Evolutionary conservation across 1,284 basidiomycete genomes (phyloP), one percentile per base, ranked within the genome.

Genomic region (Moniliophthora roreri): DNA sequence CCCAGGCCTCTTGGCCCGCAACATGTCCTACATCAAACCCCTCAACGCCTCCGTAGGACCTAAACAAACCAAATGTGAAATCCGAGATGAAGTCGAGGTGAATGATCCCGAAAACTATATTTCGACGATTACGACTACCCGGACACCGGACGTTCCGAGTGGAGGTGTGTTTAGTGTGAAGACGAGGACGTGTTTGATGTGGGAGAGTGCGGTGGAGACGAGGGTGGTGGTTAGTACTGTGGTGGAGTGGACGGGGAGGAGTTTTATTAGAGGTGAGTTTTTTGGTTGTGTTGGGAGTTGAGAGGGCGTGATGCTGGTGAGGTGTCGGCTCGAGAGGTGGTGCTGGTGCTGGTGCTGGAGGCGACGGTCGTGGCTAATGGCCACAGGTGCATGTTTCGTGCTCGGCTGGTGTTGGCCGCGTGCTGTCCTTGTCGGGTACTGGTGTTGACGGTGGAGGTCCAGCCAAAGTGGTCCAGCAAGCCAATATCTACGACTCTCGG

Each of bases 11-110:
- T 82, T 97, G 4, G 77, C 84, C 16, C 84, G 96, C 13, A 89
- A 91, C 56, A 93, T 96, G 81, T 91, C 92, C 18, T 99, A 98
- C 72, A 95, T 98, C 72, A 98, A 97, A 69, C 95, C 95, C 0
- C 77, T 99, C 38, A 86, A 83, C 57, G 95, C 83, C 0, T 84
- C 86, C 36, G 84, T 99, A 32, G 96, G 96, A 0, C 96, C 96
- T 1, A 96, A 88, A 69, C 91, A 93, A 69, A 95, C 96, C 9
- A 96, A 95, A 67, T 99, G 97, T 72, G 86, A 96, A 69, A 85
- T 98, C 54, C 79, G 80, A 36, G 96, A 99, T 64, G 92, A 96
- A 69, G 86, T 82, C 53, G 73, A 87, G 35, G 79, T 90, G 65
- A 82, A 85, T 63, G 93, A 99, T 63, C 90, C 89, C 62, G 91